Percentiles rank a stretch among this genome's conserved stretches.
phyloP scores from a whole-genome alignment of 1,284 basidiomycete genomes.

The Erythrobasidium hasegawianum region DNA sequence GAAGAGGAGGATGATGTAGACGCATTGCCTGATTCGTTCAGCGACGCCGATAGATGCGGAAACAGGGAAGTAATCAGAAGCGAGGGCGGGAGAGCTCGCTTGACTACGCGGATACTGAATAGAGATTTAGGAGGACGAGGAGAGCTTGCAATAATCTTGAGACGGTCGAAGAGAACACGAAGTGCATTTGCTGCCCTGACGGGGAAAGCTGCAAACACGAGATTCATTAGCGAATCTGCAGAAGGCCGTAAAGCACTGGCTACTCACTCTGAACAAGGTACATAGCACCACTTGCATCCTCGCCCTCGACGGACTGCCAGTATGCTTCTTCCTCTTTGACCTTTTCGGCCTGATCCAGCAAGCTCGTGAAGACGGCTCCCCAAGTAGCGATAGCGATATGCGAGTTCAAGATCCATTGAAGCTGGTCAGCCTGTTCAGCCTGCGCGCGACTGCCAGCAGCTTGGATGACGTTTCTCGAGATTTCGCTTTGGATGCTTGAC shows the following conservation, averaged over 20 bases:
- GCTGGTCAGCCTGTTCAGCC: conserved; percentile 2
- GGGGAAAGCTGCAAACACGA: conserved; percentile 18
- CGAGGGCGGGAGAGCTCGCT: conserved; percentile 38
- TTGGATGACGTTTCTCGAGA: not conserved
- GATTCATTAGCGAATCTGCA: not conserved
- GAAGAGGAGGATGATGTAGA: not conserved
- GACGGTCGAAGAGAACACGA: conserved; percentile 17
- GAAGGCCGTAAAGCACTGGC: not conserved
- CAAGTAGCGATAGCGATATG: conserved; percentile 37
- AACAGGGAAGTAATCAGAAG: conserved; percentile 44
- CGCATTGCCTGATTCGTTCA: conserved; percentile 14
- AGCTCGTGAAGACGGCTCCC: conserved; percentile 35
- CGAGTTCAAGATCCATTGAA: conserved; percentile 14
- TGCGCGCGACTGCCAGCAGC: not conserved
- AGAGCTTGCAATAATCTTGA: conserved; percentile 15
- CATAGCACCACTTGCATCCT: conserved; percentile 32
- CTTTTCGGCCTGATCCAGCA: conserved; percentile 39
- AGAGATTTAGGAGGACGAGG: conserved; percentile 22
- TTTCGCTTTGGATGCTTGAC: not conserved
- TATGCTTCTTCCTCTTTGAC: conserved; percentile 40
- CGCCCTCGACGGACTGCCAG: conserved; percentile 39
- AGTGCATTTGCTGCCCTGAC: conserved; percentile 18
- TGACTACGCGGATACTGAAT: conserved; percentile 21
- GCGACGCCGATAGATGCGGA: conserved; percentile 40
- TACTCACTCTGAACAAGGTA: conserved; percentile 35